phyloP scores from a whole-genome alignment of 441 rosid genomes.

The Populus hybrid region DNA sequence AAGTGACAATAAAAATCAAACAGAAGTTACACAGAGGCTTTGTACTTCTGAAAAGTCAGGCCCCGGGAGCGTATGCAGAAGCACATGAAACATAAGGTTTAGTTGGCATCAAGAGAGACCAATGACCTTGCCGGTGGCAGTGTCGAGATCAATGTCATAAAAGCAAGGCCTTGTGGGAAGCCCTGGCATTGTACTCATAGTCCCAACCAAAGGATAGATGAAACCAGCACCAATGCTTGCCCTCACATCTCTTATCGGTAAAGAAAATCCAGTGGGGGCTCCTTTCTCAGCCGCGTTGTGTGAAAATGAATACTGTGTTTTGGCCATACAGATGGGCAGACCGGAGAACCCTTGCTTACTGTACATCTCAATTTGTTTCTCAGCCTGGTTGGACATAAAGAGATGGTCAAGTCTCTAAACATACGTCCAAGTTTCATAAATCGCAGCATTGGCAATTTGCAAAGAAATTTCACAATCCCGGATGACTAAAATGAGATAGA shows the following conservation, averaged over 20 bases:
- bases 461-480: not conserved
- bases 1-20: not conserved
- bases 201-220: constrained; percentile 91
- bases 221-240: constrained; percentile 96
- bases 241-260: constrained; percentile 89
- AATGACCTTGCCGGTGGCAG: constrained; percentile 70
- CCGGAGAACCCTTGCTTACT: constrained; percentile 77
- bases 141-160: constrained; percentile 80
- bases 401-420: not conserved
- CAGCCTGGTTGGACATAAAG: constrained; percentile 54
- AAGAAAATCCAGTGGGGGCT: constrained; percentile 71
- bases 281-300: constrained; percentile 77
- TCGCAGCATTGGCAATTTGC: not conserved
- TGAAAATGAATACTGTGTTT: constrained; percentile 91
- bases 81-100: not conserved
- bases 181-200: constrained; percentile 98
- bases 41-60: not conserved
- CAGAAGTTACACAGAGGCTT: not conserved
- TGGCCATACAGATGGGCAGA: constrained; percentile 94
- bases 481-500: not conserved
- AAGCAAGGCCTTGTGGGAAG: constrained; percentile 97
- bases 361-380: constrained; percentile 93
- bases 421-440: not conserved
- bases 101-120: constrained; percentile 61
- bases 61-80: not conserved